These are phyloP conservation scores for Kandelia obovata DNA, from an alignment of 345 rosid genomes.

Conservation along the genomic window DNA sequence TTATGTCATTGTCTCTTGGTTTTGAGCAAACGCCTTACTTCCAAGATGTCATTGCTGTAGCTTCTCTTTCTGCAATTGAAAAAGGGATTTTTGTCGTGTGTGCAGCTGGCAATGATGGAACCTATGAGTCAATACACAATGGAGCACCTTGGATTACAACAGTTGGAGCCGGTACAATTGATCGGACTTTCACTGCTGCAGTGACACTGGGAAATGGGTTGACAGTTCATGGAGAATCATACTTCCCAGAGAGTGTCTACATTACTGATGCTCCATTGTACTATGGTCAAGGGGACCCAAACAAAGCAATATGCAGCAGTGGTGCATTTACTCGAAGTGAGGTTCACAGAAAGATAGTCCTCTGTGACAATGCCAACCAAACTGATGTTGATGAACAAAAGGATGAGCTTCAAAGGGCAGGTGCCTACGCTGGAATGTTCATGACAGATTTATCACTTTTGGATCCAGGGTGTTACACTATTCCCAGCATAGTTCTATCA, in stretches of 20 bases:
- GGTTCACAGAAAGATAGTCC: slow-evolving; percentile 34
- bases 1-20: slow-evolving; percentile 57
- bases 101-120: slow-evolving; percentile 55
- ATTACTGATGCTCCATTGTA: too few relatives aligned
- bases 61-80: slow-evolving; percentile 49
- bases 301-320: slow-evolving; percentile 19
- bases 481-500: slow-evolving; percentile 28
- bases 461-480: slow-evolving; percentile 13
- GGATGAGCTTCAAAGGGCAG: slow-evolving; percentile 25
- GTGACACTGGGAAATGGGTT: too few relatives aligned
- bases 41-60: slow-evolving; percentile 47
- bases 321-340: slow-evolving; percentile 27
- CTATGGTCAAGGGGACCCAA: not conserved
- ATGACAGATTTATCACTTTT: slow-evolving; percentile 15
- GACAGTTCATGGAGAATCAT: too few relatives aligned
- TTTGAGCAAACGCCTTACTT: slow-evolving; percentile 28
- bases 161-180: slow-evolving; percentile 13
- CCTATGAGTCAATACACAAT: slow-evolving; percentile 17
- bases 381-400: slow-evolving; percentile 9
- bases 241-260: too few relatives aligned
- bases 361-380: slow-evolving; percentile 23
- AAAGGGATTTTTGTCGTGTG: slow-evolving; percentile 42
- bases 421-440: slow-evolving; percentile 35
- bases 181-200: too few relatives aligned
- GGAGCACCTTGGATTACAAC: slow-evolving; percentile 51